Evolutionary conservation across 2,329 filamentous ascomycete genomes (phyloP), one percentile per base, ranked within the genome.

Genomic region (Diaporthe australafricana): DNA sequence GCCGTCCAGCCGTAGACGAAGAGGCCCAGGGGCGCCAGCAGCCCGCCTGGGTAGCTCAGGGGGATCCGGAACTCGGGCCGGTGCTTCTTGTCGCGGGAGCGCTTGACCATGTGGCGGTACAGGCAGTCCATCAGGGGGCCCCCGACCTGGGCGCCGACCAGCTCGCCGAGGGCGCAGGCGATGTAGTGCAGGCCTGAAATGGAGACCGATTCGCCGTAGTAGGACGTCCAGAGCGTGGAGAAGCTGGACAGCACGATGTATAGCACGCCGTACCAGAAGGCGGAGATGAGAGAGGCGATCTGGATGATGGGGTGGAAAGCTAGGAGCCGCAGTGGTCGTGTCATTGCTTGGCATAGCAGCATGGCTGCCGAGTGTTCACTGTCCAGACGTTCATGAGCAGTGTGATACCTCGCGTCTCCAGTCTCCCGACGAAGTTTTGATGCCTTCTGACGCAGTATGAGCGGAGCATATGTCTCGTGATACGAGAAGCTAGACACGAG

Each of bases 141-240:
- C 8, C 82, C 82, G 1, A 88, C 74, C 71, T 89, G 86, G 0
- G 85, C 83, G 8, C 87, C 90, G 0, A 87, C 78, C 69, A 91
- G 84, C 80, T 92, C 92, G 1, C 92, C 92, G 0, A 92, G 53
- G 0, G 88, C 89, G 22, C 90, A 85, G 14, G 90, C 88, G 52
- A 92, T 85, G 79, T 91, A 92, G 78, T 92, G 90, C 0, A 93
- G 79, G 0, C 89, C 89, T n/a, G 87, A 89, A 35, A 89, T 88
- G 65, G 88, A 87, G 14, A 86, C 82, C 0, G 85, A 85, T 75
- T 91, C 84, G 68, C 84, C 77, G 76, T 93, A 94, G 16, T 83
- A 79, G 0, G 77, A 74, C 1, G 79, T 83, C 89, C 89, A 93
- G 0, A 65, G 42, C 0, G 79, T 77, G 0, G 91, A 87, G 75